Evolutionary conservation across 2,329 filamentous ascomycete genomes (phyloP), one percentile per base, ranked within the genome.

Genomic region (Diaporthe capsici): DNA sequence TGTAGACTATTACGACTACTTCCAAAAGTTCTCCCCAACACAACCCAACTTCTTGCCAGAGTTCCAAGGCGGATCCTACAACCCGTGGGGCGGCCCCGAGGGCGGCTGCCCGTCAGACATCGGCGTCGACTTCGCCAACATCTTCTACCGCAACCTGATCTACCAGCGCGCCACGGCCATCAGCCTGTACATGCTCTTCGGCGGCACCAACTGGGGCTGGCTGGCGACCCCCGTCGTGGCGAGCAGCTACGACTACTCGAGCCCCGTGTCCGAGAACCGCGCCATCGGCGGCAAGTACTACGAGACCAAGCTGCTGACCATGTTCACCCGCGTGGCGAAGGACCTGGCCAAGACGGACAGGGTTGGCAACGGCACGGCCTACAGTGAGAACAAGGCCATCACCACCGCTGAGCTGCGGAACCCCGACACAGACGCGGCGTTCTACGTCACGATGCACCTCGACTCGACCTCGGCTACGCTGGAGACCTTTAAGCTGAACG

Each of bases 111-210:
- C 87, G 0, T 83, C 82, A 2, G 87, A 91, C 58, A 90, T 89
- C 25, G 89, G 89, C 1, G 85, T 88, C 0, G 88, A 91, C 63
- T 93, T 91, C 78, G 91, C 89, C 1, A 92, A 92, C 74, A 81
- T 93, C 5, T 93, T 91, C 82, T 93, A 93, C 80, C 86, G 90
- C 15, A 88, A 92, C 79, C 87, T 92, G 72, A 88, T 93, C 37
- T 89, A 86, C 37, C 89, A 93, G 78, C 85, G 89, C 0, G 87
- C 92, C 4, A 91, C 90, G 0, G 90, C 89, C 0, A 87, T 92
- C 73, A 91, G 87, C 42, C 81, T 93, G 2, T 93, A 93, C 80
- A 93, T 93, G 90, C 83, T 91, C 71, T 93, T 88, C 71, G 91
- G 91, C 5, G 91, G 91, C 3, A 93, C 91, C 0, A 92, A 90